phyloP scores from a whole-genome alignment of 345 rosid species.

The Murraya paniculata region DNA sequence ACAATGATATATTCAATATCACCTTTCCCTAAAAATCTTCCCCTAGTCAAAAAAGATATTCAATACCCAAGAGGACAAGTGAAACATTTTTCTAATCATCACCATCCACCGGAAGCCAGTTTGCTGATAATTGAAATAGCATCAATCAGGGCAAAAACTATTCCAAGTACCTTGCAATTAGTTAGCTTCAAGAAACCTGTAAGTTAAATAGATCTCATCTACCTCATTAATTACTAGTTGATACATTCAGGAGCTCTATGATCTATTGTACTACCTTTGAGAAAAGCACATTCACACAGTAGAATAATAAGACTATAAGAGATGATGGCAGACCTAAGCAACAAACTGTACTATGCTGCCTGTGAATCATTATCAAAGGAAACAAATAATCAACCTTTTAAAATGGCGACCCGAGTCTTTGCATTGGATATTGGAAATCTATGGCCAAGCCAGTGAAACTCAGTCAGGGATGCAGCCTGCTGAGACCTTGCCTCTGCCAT shows the following conservation, averaged over 20 bases:
- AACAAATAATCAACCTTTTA: constrained; percentile 60
- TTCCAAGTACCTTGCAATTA: neutral
- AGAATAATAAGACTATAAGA: constrained; percentile 2
- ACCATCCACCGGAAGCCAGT: neutral
- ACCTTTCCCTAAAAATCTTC: neutral
- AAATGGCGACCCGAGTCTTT: constrained; percentile 87
- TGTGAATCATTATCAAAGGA: neutral
- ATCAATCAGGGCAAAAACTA: neutral
- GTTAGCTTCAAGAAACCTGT: neutral
- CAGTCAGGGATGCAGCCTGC: constrained; percentile 95
- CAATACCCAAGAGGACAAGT: neutral
- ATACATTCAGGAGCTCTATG: neutral
- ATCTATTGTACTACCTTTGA: neutral
- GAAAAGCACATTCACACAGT: constrained; percentile 1
- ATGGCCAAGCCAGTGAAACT: constrained; percentile 95
- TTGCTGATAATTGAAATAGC: neutral
- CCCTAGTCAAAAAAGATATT: neutral
- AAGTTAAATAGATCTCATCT: neutral
- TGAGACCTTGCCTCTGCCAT: constrained; percentile 98
- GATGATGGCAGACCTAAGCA: neutral
- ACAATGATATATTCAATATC: neutral
- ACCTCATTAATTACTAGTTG: neutral
- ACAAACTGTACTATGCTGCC: neutral
- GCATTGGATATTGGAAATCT: constrained; percentile 89
- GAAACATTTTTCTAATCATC: neutral